Evolutionary conservation across 768 basidiomycete genomes (phyloP), one percentile per base, ranked within the genome.

Genomic region (Pleurotus pulmonarius): DNA sequence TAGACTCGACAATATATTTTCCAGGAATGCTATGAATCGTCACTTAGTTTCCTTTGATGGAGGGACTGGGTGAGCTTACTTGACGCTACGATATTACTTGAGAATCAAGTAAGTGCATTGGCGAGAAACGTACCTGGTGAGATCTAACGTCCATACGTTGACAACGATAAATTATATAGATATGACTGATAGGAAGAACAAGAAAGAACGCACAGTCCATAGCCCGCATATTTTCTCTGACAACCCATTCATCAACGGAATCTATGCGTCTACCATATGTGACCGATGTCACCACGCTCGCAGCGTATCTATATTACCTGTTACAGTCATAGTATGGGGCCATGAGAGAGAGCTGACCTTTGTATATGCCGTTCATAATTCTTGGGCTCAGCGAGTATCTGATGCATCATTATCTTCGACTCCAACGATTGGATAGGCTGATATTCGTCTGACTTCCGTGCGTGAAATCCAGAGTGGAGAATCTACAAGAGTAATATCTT

Each of bases 1-100:
- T 72, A 1, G 75, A 74, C 62, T 80, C 78, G 11, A 80, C 78
- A 3, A 80, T 57, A 49, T 77, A 78, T 62, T 78, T 80, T 25
- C 78, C 77, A 2, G 77, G 78, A 56, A 79, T 76, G 49, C 78
- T 79, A 20, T 18, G 46, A 34, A 41, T 0, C 9, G 9, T 34
- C 9, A 34, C 3, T 34, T 34, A 34, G 29, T 34, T 34, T 34
- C 29, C 3, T 11, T 11, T 3, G 4, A 8, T 11, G 29, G 11
- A 34, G 73, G 29, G 7, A 34, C n/a, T 39, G 26, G 4, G 34
- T n/a, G 53, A 4, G 26, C 18, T 29, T 53, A 65, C 65, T 61
- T 65, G 34, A 63, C 58, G 38, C 38, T 37, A n/a, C 18, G 45
- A 41, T n/a, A 55, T 24, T 34, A 63, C 20, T 7, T 18, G 6